Evolutionary conservation across 495 filamentous ascomycete species (phyloP).

Genomic region (Physcia stellaris): DNA sequence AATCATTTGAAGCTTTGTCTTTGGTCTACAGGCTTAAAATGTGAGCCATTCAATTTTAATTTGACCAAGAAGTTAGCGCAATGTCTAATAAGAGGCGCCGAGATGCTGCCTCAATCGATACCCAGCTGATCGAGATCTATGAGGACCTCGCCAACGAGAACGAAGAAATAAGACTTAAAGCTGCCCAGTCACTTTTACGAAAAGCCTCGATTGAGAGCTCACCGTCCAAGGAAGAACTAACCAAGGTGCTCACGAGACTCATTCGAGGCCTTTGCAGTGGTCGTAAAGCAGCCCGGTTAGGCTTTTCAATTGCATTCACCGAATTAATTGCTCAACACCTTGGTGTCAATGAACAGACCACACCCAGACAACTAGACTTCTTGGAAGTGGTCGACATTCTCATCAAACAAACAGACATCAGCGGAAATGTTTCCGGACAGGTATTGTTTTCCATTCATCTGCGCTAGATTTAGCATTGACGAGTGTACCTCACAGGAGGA

Average conservation of each 20-base stretch:
- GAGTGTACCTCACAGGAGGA: conserved; percentile 45
- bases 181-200: conserved; percentile 30
- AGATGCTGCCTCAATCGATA: conserved; percentile 31
- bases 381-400: conserved; percentile 47
- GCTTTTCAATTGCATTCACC: conserved; percentile 82
- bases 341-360: conserved; percentile 12
- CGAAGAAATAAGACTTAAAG: conserved; percentile 35
- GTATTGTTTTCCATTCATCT: conserved; percentile 20
- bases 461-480: neutral
- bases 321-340: conserved; percentile 61
- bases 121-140: conserved; percentile 39
- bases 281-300: conserved; percentile 74
- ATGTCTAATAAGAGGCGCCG: conserved; percentile 33
- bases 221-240: conserved; percentile 27
- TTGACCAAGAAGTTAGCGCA: neutral
- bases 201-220: conserved; percentile 30
- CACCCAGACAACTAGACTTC: conserved; percentile 4
- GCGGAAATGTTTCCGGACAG: conserved; percentile 51
- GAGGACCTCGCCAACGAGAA: conserved; percentile 41
- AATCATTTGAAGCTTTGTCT: no score
- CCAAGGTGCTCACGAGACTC: conserved; percentile 43
- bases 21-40: no score
- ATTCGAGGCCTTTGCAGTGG: conserved; percentile 84
- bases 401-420: conserved; percentile 49
- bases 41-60: neutral